Evolutionary conservation across 305 asterid genomes (phyloP).

Genomic region (Solanum hybrid): DNA sequence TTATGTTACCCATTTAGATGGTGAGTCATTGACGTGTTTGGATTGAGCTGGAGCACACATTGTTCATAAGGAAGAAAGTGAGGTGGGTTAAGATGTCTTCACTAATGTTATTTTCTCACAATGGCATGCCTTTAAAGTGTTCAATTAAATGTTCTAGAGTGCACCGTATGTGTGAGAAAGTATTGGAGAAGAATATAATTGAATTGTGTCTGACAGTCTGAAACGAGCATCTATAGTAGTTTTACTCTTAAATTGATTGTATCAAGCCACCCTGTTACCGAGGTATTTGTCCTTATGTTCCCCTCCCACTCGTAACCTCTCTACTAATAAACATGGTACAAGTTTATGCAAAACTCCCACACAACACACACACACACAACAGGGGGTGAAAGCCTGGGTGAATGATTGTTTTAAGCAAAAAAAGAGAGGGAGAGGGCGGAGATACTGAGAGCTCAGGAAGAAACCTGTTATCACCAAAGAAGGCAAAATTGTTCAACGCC

Average conservation of each 20-base stretch:
- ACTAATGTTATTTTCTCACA: background rate
- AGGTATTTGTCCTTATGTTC: background rate
- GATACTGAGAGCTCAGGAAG: background rate
- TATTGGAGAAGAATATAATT: background rate
- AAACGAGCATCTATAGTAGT: background rate
- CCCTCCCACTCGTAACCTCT: background rate
- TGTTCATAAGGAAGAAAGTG: background rate
- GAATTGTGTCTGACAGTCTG: background rate
- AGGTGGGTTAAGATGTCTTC: background rate
- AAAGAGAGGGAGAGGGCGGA: conserved; percentile 11
- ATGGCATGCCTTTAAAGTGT: background rate
- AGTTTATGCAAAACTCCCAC: background rate
- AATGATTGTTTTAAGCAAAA: background rate
- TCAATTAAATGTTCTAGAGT: background rate
- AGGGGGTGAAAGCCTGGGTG: background rate
- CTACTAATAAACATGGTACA: background rate
- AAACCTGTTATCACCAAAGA: conserved; percentile 46
- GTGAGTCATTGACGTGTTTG: background rate
- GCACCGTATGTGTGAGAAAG: background rate
- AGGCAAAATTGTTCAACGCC: conserved; percentile 79
- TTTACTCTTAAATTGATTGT: background rate
- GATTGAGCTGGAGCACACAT: background rate
- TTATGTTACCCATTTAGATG: background rate
- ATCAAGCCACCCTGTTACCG: background rate
- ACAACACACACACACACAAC: background rate